Evolutionary conservation across 2,329 filamentous ascomycete genomes (phyloP).

Genomic region (Claviceps sorghi): DNA sequence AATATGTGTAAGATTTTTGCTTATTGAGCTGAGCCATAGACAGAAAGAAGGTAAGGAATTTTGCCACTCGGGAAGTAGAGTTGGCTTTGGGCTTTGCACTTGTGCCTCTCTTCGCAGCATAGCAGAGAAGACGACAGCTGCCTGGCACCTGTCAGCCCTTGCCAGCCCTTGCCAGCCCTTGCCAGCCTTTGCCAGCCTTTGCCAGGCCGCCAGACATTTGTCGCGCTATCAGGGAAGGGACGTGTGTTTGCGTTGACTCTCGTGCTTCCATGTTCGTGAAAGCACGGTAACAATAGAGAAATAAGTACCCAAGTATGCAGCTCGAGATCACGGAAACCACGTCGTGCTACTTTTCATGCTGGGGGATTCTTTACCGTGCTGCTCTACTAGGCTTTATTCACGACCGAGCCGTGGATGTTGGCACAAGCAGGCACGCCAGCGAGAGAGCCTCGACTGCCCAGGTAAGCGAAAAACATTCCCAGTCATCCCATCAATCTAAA

Average conservation of each 20-base stretch:
- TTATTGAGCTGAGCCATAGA: not conserved
- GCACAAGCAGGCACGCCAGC: not conserved
- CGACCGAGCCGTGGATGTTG: not conserved
- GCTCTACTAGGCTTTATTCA: not conserved
- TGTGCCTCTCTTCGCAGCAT: not conserved
- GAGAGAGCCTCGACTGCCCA: not conserved
- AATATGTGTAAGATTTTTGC: not conserved
- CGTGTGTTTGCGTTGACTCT: not conserved
- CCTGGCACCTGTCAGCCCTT: slow-evolving; percentile 3
- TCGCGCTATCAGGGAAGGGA: not conserved
- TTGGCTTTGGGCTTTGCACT: not conserved
- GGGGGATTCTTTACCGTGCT: not conserved
- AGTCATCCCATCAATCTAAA: not conserved
- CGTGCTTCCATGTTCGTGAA: not conserved
- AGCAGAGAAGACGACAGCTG: not conserved
- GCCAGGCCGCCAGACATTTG: not conserved
- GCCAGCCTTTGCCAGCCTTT: not conserved
- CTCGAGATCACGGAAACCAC: not conserved
- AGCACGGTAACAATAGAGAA: not conserved
- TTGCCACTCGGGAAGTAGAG: not conserved
- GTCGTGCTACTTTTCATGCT: not conserved
- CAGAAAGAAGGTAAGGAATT: not conserved
- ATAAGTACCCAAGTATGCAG: too few species aligned
- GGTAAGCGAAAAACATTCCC: not conserved
- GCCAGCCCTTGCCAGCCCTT: not conserved